Evolutionary conservation across 305 asterid species (phyloP).

Genomic region (Fraxinus sp.): DNA sequence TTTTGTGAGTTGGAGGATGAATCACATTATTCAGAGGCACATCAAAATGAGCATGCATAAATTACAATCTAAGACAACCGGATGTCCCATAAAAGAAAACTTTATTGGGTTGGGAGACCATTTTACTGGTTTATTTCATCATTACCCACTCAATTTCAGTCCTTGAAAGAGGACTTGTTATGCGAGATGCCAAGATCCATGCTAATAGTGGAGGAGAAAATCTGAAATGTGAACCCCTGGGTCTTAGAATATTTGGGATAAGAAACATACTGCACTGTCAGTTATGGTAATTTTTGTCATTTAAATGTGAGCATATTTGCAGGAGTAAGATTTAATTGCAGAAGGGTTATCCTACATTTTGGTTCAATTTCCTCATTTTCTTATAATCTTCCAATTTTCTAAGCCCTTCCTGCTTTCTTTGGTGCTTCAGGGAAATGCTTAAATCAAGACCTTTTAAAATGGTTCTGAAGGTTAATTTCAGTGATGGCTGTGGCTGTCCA

Average conservation of each 20-base stretch:
- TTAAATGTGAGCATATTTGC: neutral
- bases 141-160: neutral
- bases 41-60: neutral
- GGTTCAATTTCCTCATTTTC: neutral
- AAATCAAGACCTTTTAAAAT: slow-evolving; percentile 28
- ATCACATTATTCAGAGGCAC: neutral
- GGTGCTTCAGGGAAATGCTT: slow-evolving; percentile 24
- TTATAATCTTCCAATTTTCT: neutral
- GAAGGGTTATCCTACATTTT: neutral
- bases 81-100: neutral
- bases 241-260: neutral
- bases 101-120: neutral
- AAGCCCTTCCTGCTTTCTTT: neutral
- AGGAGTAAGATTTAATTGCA: neutral
- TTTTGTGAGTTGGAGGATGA: neutral
- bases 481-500: slow-evolving; percentile 32
- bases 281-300: neutral
- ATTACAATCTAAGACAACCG: neutral
- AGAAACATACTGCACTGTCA: neutral
- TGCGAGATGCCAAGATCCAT: neutral
- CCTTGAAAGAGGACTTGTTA: neutral
- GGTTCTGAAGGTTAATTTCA: slow-evolving; percentile 29
- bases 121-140: neutral
- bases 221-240: neutral
- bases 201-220: neutral